phyloP scores from a whole-genome alignment of 805 yeast species.

The Starmera pachycereana region DNA sequence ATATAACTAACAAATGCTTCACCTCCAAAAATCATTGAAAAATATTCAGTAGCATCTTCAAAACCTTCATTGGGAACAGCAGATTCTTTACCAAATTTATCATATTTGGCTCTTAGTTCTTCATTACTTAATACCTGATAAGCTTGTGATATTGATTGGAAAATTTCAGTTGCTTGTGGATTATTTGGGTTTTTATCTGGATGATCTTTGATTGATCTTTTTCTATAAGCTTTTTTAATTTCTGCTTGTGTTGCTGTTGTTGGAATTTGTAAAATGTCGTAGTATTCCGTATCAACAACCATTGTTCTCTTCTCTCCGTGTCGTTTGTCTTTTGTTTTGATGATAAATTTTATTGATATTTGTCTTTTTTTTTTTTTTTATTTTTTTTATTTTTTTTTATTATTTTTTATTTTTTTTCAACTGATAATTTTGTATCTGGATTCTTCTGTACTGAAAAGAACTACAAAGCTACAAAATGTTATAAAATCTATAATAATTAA shows the following conservation, averaged over 20 bases:
- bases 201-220: conserved; percentile 64
- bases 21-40: conserved; percentile 74
- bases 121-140: conserved; percentile 70
- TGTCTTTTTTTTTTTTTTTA: no score
- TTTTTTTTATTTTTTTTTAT: no score
- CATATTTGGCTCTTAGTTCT: conserved; percentile 54
- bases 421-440: no score
- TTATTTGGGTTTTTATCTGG: conserved; percentile 78
- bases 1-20: conserved; percentile 80
- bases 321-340: no score
- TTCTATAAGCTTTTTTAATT: conserved; percentile 72
- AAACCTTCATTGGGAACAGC: conserved; percentile 63
- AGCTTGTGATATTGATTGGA: conserved; percentile 54
- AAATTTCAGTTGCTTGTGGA: conserved; percentile 65
- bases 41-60: conserved; percentile 64
- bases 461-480: no score
- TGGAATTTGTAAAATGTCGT: conserved; percentile 52
- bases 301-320: conserved; percentile 21
- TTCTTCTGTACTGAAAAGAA: no score
- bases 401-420: no score
- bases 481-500: no score
- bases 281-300: conserved; percentile 71
- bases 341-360: no score
- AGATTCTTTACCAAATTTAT: conserved; percentile 65
- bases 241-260: conserved; percentile 52